Evolutionary conservation across 176 grass and related monocot genomes (phyloP), one percentile per base, ranked within the genome.

Genomic region (Oropetium thomaeum): DNA sequence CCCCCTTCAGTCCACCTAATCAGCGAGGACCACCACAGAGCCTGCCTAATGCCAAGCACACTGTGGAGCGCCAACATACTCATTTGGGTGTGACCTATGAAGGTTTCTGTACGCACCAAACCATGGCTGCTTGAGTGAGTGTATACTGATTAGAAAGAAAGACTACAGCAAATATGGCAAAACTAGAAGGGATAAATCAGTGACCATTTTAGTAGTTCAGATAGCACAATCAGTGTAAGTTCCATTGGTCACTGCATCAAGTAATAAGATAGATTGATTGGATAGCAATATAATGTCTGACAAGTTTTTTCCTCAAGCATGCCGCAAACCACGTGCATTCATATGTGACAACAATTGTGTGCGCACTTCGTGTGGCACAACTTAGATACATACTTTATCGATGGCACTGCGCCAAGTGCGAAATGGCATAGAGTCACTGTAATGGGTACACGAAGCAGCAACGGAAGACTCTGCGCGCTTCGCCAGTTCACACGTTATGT

Each of bases 401-500:
- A 55, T 26, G n/a, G 8, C 7, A 54, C n/a, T 25, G 2, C 11
- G 52, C 8, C 8, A 11, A 4, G 22, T 55, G 52, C 22, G 4
- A 49, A 20, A 32, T 12, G 23, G 4, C 31, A 71, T 5, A 22
- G 40, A 11, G 19, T 52, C 49, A 22, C 20, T 9, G 19, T 8
- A 2, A 52, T 12, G 3, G 30, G 33, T 14, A 40, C 5, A 28
- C 6, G 33, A 58, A 35, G 29, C 31, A 62, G n/a, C 39, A 65
- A 48, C 10, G 74, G 22, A 48, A 71, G 9, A 69, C 13, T 62
- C 10, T 16, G 7, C 43, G 23, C 25, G 63, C 62, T 74, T 33
- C 52, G 69, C 41, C 65, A 64, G 16, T 20, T 51, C 58, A 58
- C 20, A 65, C 64, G 35, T 29, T 47, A 67, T 20, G 10, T 86